Evolutionary conservation across 306 rosid genomes (phyloP).

Genomic region (Corylus heterophylla): DNA sequence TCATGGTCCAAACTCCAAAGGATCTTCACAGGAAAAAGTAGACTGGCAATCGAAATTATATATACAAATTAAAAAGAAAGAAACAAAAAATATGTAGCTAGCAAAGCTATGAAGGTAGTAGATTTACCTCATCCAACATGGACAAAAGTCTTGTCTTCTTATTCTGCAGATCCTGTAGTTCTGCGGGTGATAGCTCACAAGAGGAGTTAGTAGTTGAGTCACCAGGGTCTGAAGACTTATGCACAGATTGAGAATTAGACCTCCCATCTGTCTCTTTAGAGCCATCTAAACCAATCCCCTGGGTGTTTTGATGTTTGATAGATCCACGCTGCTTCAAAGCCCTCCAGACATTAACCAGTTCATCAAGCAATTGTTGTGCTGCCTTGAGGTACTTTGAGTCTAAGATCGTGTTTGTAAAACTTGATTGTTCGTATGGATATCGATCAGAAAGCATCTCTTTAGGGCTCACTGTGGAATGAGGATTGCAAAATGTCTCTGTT

Average conservation of each 20-base stretch:
- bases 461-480: constrained; percentile 34
- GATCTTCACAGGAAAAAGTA: constrained; percentile 7
- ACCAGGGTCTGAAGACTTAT: constrained; percentile 43
- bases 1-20: not conserved
- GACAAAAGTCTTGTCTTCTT: constrained; percentile 74
- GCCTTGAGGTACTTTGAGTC: constrained; percentile 67
- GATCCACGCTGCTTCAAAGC: constrained; percentile 63
- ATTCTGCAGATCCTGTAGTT: constrained; percentile 67
- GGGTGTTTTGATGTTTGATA: constrained; percentile 48
- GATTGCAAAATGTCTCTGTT: constrained; percentile 55
- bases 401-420: constrained; percentile 32
- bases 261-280: constrained; percentile 63
- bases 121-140: constrained; percentile 82
- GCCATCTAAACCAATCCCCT: constrained; percentile 42
- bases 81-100: not conserved
- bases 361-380: constrained; percentile 80
- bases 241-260: constrained; percentile 43
- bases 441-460: constrained; percentile 40
- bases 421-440: constrained; percentile 36
- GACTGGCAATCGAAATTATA: constrained; percentile 1
- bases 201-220: constrained; percentile 46
- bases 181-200: constrained; percentile 57
- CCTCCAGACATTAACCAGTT: constrained; percentile 68
- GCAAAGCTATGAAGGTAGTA: not conserved
- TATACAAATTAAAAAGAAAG: not conserved